Conservation (phyloP, 768 basidiomycete genomes). For the Xerocomellus amylosporus region DNA sequence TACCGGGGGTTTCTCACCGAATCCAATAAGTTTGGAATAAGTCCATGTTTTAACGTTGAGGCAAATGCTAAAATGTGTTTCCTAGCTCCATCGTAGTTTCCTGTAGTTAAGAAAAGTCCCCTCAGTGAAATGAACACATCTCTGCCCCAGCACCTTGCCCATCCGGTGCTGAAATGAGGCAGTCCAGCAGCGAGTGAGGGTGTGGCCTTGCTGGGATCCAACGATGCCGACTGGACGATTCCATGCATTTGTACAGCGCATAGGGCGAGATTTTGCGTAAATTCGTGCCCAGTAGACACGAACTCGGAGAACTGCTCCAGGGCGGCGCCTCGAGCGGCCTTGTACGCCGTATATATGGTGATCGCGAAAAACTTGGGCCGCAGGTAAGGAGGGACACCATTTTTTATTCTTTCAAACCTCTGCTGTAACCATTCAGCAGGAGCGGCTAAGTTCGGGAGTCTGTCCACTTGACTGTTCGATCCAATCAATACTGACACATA, state of each 20-base stretch:
- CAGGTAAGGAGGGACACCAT: constrained; percentile 76
- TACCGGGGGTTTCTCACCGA: constrained; percentile 82
- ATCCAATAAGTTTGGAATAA: constrained; percentile 95
- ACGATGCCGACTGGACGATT: constrained; percentile 82
- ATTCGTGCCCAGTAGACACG: constrained; percentile 76
- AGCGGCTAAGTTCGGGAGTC: constrained; percentile 63
- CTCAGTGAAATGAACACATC: constrained; percentile 92
- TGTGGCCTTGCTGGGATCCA: constrained; percentile 65
- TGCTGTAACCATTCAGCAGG: constrained; percentile 84
- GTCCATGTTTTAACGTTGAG: constrained; percentile 89
- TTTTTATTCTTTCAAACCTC: constrained; percentile 80
- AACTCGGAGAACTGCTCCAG: constrained; percentile 90
- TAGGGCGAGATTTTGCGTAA: constrained; percentile 88
- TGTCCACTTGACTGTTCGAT: constrained; percentile 50
- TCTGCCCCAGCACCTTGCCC: constrained; percentile 98
- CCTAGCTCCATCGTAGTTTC: constrained; percentile 81
- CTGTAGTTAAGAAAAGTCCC: constrained; percentile 91
- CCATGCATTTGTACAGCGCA: constrained; percentile 91
- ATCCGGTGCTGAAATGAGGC: constrained; percentile 88
- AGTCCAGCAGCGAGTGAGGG: constrained; percentile 92
- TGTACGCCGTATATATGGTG: constrained; percentile 87
- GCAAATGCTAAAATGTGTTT: constrained; percentile 92
- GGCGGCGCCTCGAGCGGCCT: constrained; percentile 77
- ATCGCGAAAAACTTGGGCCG: constrained; percentile 97
- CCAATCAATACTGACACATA: constrained; percentile 12